A percentile compares a stretch with the other conserved stretches of the same genome.
Evolutionary conservation across 2,329 filamentous ascomycete species (phyloP).

Genomic region (Zopfia rhizophila): DNA sequence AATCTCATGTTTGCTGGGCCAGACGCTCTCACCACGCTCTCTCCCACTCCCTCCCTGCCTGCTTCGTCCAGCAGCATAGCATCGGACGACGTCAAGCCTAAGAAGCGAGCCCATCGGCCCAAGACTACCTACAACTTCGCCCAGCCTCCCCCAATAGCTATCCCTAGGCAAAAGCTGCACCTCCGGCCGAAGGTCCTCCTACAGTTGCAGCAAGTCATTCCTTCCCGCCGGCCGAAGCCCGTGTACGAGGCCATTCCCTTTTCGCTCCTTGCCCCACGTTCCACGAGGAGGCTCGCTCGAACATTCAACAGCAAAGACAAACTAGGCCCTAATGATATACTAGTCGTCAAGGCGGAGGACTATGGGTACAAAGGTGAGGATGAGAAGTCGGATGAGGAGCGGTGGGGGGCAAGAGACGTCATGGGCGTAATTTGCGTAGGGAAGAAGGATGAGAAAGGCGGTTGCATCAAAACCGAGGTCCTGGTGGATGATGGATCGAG

Average conservation of each 20-base stretch:
- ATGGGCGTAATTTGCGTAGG: constrained; percentile 74
- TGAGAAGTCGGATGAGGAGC: constrained; percentile 59
- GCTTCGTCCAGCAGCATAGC: constrained; percentile 50
- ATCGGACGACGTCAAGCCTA: constrained; percentile 49
- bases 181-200: constrained; percentile 75
- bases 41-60: constrained; percentile 43
- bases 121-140: constrained; percentile 75
- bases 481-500: constrained; percentile 64
- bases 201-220: constrained; percentile 75
- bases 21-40: constrained; percentile 15
- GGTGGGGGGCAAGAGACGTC: constrained; percentile 64
- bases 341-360: constrained; percentile 76
- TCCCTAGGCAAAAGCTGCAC: constrained; percentile 69
- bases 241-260: constrained; percentile 79
- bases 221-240: constrained; percentile 70
- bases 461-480: constrained; percentile 73
- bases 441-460: constrained; percentile 64
- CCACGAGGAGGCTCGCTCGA: constrained; percentile 64
- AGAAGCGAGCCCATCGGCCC: constrained; percentile 61
- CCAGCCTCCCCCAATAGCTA: constrained; percentile 70
- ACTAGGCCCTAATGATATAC: constrained; percentile 74
- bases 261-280: constrained; percentile 64
- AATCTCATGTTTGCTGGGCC: constrained; percentile 21
- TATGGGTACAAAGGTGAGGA: constrained; percentile 61
- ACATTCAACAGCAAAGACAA: constrained; percentile 72